phyloP scores from a whole-genome alignment of 768 basidiomycete genomes.

The Pulveroboletus ravenelii region DNA sequence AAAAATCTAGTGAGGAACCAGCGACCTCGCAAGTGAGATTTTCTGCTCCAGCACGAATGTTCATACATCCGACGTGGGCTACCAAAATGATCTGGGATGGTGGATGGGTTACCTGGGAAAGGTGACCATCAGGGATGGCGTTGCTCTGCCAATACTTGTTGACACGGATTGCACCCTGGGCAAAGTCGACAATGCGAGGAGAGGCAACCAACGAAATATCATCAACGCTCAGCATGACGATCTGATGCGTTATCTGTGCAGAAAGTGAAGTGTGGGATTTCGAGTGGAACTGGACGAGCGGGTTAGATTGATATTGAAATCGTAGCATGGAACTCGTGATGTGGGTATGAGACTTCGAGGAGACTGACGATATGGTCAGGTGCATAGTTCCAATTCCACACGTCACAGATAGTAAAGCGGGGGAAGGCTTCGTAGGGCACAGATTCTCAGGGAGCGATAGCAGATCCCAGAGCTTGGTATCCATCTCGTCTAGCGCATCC shows the following conservation, averaged over 20 bases:
- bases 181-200: conserved; percentile 59
- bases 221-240: conserved; percentile 34
- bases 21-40: conserved; percentile 64
- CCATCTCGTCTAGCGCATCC: conserved; percentile 34
- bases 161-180: conserved; percentile 51
- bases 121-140: not conserved
- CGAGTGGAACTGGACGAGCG: conserved; percentile 8
- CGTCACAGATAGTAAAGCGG: conserved; percentile 9
- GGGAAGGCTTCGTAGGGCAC: conserved; percentile 2
- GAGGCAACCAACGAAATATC: conserved; percentile 41
- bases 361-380: conserved; percentile 18
- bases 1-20: conserved; percentile 28
- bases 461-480: conserved; percentile 19
- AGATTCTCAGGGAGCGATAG: conserved; percentile 16
- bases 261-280: conserved; percentile 14
- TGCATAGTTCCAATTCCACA: conserved; percentile 16
- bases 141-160: conserved; percentile 32
- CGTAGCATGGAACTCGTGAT: conserved; percentile 23
- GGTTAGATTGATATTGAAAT: conserved; percentile 20
- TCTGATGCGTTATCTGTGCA: conserved; percentile 15
- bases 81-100: conserved; percentile 35
- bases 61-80: conserved; percentile 40
- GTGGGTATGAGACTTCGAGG: conserved; percentile 21
- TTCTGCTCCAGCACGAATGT: conserved; percentile 63
- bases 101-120: not conserved